Base-by-base conservation (phyloP, 1,284 basidiomycete genomes). In the Cryptococcus sp. region DNA sequence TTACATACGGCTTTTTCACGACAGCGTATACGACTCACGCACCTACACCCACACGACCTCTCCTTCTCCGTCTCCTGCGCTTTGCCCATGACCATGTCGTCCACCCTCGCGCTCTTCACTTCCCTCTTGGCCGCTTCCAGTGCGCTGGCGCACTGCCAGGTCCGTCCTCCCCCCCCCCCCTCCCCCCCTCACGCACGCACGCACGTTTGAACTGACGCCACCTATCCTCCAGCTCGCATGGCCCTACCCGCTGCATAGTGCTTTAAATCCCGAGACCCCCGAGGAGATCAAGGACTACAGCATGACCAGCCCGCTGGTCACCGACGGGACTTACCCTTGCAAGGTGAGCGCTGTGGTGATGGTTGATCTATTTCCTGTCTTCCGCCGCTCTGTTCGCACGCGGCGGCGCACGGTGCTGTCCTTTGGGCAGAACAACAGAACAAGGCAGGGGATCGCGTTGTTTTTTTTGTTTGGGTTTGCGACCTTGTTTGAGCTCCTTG, bases 321-420 rank as follows among this genome's bases (percentile, higher is more conserved):
- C 62, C 11, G 66, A 70, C 54, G 76, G 77, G 5, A 55, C 66
- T 2, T 80, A 69, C 56, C 77, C 78, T 13, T 80, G 79, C 66
- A 79, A 73, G 55, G 74, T 72, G 46, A 60, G 65, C 59, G 9
- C 9, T 9, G 9, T 33, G 28, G 28, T 33, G 5, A 21, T 37
- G 23, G 37, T 28, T 45, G 18, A 18, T 21, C 36, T n/a, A n/a
- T 3, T 9, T 11, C 35, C 24, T 39, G 48, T 20, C 5, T 48
- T 33, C 28, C 9, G 28, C 28, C 28, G 28, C 28, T 33, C 28
- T 33, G 28, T 9, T 33, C 28, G 5, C 28, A 33, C 28, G 28
- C 28, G 28, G 5, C n/a, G 5, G 28, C 28, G 28, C 5, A 33
- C 28, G 4, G 28, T 9, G 28, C 28, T 9, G 9, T 4, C 28